phyloP scores from a whole-genome alignment of 371 early-diverging fungal genomes.

The Paramicrosporidium saccamoebae region DNA sequence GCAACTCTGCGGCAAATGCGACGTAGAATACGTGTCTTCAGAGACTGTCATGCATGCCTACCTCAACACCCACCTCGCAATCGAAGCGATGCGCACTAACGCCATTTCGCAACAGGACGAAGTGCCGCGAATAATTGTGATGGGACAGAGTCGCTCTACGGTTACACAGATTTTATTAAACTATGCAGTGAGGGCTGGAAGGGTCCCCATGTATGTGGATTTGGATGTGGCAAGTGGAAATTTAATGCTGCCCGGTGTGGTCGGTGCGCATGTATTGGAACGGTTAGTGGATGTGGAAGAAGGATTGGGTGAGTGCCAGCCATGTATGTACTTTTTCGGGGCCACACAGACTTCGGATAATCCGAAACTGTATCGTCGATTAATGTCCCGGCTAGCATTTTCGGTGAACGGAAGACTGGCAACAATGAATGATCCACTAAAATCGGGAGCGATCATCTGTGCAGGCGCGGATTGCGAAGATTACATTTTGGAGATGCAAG shows the following conservation, averaged over 20 bases:
- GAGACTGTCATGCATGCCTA: slow-evolving; percentile 78
- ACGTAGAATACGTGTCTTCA: slow-evolving; percentile 48
- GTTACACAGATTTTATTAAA: slow-evolving; percentile 40
- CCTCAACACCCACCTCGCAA: slow-evolving; percentile 46
- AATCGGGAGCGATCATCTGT: too few relatives aligned
- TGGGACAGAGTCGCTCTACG: slow-evolving; percentile 64
- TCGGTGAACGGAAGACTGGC: too few relatives aligned
- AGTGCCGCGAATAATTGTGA: slow-evolving; percentile 23
- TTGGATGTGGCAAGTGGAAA: slow-evolving; percentile 54
- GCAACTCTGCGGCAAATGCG: slow-evolving; percentile 19
- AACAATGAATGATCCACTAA: too few relatives aligned
- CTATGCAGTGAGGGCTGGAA: slow-evolving; percentile 37
- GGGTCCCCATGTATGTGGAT: slow-evolving; percentile 40
- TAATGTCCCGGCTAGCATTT: slow-evolving; percentile 28
- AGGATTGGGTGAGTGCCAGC: slow-evolving; percentile 32
- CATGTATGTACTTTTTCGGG: slow-evolving; percentile 5
- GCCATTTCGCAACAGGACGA: slow-evolving; percentile 6
- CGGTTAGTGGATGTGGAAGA: slow-evolving; percentile 49
- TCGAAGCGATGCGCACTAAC: slow-evolving; percentile 30
- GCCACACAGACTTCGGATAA: slow-evolving; percentile 16
- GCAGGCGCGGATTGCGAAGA: too few relatives aligned
- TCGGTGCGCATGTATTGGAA: slow-evolving; percentile 33
- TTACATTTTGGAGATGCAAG: too few relatives aligned
- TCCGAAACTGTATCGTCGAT: slow-evolving; percentile 17
- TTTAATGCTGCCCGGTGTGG: slow-evolving; percentile 47